Conservation (phyloP, 768 basidiomycete species). For the Tricholoma sp. region DNA sequence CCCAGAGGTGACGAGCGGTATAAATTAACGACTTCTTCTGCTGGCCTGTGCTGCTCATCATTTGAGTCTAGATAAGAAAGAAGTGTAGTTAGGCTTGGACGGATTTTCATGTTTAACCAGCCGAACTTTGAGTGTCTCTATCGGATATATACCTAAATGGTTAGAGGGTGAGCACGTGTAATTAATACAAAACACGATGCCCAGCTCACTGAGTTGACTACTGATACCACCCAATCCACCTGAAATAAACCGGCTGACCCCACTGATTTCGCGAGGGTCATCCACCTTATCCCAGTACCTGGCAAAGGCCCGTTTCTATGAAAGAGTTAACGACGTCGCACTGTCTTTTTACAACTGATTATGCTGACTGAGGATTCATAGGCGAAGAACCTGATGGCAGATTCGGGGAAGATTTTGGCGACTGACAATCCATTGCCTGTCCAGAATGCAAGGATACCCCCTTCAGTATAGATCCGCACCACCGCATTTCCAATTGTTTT, state of each 20-base stretch:
- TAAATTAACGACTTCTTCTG: constrained; percentile 51
- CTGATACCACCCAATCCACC: constrained; percentile 95
- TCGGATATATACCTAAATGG: constrained; percentile 82
- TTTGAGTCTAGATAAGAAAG: constrained; percentile 61
- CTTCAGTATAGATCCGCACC: constrained; percentile 80
- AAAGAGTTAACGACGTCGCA: background rate
- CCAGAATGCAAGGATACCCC: constrained; percentile 91
- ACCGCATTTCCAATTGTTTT: constrained; percentile 70
- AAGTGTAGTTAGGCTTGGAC: constrained; percentile 1
- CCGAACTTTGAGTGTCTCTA: constrained; percentile 88
- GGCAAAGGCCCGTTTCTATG: constrained; percentile 91
- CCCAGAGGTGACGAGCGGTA: constrained; percentile 74
- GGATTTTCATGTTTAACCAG: constrained; percentile 3
- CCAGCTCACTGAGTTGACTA: constrained; percentile 75
- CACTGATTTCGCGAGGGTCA: constrained; percentile 84
- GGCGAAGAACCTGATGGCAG: constrained; percentile 95
- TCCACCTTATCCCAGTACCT: constrained; percentile 88
- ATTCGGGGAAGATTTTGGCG: constrained; percentile 95
- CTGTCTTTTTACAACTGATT: background rate
- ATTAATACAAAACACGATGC: constrained; percentile 6
- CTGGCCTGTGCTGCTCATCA: constrained; percentile 82
- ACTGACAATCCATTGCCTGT: constrained; percentile 96
- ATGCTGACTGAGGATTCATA: constrained; percentile 86
- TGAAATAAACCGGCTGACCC: constrained; percentile 87
- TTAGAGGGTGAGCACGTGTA: constrained; percentile 15